These are phyloP conservation scores for Coemansia sp. DNA, from an alignment of 192 early-diverging fungal genomes.

Conservation along the genomic window DNA sequence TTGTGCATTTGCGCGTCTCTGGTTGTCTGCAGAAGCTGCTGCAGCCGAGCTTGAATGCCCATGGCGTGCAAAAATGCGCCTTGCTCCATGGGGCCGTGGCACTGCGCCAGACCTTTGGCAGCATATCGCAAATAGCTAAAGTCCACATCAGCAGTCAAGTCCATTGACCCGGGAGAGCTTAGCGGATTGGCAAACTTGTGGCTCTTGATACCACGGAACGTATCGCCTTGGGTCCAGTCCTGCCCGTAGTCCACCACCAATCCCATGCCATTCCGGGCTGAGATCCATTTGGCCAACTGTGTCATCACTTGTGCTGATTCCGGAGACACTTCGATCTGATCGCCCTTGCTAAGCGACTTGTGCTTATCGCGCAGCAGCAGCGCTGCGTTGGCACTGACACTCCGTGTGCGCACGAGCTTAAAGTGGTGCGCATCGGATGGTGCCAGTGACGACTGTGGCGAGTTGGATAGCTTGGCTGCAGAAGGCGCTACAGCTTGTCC, in stretches of 20 bases:
- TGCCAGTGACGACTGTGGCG: slow-evolving; percentile 3
- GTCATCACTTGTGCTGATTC: slow-evolving; percentile 67
- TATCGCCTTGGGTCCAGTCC: slow-evolving; percentile 71
- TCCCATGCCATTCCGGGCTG: slow-evolving; percentile 64
- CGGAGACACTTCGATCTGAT: slow-evolving; percentile 80
- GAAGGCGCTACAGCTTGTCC: not conserved
- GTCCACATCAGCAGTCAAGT: slow-evolving; percentile 92
- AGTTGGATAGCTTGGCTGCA: not conserved
- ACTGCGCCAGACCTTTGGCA: slow-evolving; percentile 46
- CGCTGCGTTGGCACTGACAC: slow-evolving; percentile 55
- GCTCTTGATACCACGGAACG: slow-evolving; percentile 78
- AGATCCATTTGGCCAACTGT: slow-evolving; percentile 69
- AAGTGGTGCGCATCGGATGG: slow-evolving; percentile 63
- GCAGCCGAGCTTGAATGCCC: slow-evolving; percentile 75
- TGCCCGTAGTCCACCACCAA: slow-evolving; percentile 90
- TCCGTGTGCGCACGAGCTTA: slow-evolving; percentile 65
- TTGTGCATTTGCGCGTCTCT: slow-evolving; percentile 53
- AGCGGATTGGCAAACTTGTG: slow-evolving; percentile 81
- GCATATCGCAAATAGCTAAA: slow-evolving; percentile 73
- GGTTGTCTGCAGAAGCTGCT: slow-evolving; percentile 64
- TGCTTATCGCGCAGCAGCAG: slow-evolving; percentile 39
- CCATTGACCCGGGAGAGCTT: slow-evolving; percentile 75
- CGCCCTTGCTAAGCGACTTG: slow-evolving; percentile 64
- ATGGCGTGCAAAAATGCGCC: slow-evolving; percentile 70
- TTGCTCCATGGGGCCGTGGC: slow-evolving; percentile 81